phyloP scores from a whole-genome alignment of 2,329 filamentous ascomycete species.

The Biscogniauxia sp. region DNA sequence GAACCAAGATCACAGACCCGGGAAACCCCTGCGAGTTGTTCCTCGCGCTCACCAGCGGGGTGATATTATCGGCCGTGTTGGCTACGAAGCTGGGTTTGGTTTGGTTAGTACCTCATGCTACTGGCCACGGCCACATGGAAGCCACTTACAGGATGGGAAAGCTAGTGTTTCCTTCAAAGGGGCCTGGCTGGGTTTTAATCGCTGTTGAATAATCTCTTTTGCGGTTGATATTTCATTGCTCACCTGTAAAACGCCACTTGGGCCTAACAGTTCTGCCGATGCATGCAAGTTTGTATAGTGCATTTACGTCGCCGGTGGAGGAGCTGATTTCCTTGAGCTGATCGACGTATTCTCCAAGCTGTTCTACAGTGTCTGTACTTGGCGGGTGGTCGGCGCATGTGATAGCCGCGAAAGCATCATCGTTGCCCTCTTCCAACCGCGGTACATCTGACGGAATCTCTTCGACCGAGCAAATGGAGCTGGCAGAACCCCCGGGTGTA shows the following conservation, averaged over 20 bases:
- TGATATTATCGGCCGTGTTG: constrained; percentile 36
- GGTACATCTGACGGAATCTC: constrained; percentile 33
- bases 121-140: not conserved
- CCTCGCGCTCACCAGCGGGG: constrained; percentile 31
- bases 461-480: constrained; percentile 31
- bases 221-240: no score
- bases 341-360: constrained; percentile 35
- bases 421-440: constrained; percentile 32
- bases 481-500: constrained; percentile 7
- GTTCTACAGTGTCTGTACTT: constrained; percentile 30
- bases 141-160: constrained; percentile 30
- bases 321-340: constrained; percentile 37
- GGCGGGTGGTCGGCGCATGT: constrained; percentile 43
- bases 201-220: no score
- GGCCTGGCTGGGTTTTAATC: constrained; percentile 19
- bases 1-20: constrained; percentile 44
- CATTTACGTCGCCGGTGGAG: constrained; percentile 43
- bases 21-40: constrained; percentile 38
- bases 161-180: constrained; percentile 32
- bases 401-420: constrained; percentile 44
- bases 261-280: constrained; percentile 31
- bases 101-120: not conserved
- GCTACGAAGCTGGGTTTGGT: constrained; percentile 27
- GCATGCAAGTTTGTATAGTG: constrained; percentile 35
- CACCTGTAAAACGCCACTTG: constrained; percentile 28